phyloP scores from a whole-genome alignment of 1,284 basidiomycete species.

The Moesziomyces sp. region DNA sequence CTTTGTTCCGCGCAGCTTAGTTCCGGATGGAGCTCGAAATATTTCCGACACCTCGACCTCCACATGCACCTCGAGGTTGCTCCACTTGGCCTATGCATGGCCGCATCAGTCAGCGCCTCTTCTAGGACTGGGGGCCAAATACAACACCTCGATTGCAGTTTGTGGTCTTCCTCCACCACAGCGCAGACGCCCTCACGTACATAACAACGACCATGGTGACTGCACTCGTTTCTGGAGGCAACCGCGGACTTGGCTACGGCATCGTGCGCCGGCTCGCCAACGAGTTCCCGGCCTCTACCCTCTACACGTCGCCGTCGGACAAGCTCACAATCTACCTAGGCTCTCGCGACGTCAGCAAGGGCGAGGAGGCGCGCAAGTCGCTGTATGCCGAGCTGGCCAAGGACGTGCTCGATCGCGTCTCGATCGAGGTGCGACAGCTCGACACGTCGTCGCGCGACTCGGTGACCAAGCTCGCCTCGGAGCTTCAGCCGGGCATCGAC shows the following conservation, averaged over 20 bases:
- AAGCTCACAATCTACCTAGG: constrained; percentile 61
- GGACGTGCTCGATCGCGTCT: constrained; percentile 28
- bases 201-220: constrained; percentile 28
- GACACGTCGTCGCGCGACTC: constrained; percentile 39
- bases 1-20: no score
- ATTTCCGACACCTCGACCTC: background rate
- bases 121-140: background rate
- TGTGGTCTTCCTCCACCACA: background rate
- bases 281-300: constrained; percentile 47
- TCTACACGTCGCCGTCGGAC: constrained; percentile 27
- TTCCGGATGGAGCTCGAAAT: background rate
- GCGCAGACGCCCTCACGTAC: no score
- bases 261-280: constrained; percentile 57
- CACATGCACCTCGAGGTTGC: background rate
- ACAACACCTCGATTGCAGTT: background rate
- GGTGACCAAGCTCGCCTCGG: constrained; percentile 33
- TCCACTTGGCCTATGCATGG: background rate
- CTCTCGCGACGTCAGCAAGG: constrained; percentile 51
- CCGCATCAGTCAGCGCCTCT: background rate
- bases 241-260: constrained; percentile 48
- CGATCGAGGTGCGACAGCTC: constrained; percentile 42
- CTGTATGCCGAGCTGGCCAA: constrained; percentile 40
- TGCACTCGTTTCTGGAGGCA: constrained; percentile 49
- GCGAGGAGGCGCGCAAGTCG: constrained; percentile 53
- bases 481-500: constrained; percentile 49